Evolutionary conservation across 2,329 filamentous ascomycete species (phyloP).

Genomic region (Ophiostoma piceae): DNA sequence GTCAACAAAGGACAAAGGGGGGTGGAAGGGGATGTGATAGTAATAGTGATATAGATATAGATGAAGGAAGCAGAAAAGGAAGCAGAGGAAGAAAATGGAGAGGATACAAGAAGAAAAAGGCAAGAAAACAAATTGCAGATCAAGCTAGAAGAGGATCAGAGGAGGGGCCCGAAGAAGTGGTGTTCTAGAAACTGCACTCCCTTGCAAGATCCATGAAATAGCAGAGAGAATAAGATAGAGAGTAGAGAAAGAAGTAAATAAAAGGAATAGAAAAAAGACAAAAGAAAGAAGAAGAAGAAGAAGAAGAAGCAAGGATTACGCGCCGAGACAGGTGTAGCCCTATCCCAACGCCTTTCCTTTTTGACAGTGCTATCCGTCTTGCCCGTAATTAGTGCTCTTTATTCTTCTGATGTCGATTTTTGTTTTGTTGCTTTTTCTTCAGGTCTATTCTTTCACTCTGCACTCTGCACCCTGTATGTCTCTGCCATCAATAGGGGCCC

Average conservation of each 20-base stretch:
- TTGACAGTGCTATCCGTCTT: constrained; percentile 5
- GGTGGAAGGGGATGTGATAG: neutral
- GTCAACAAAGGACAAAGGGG: constrained; percentile 1
- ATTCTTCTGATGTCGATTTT: neutral
- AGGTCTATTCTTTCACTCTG: neutral
- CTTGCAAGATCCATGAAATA: neutral
- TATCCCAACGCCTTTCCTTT: constrained; percentile 20
- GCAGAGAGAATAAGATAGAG: neutral
- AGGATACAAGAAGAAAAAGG: neutral
- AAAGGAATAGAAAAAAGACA: too few species aligned
- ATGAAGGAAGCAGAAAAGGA: neutral
- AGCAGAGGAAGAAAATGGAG: neutral
- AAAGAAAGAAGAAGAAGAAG: neutral
- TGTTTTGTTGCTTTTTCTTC: neutral
- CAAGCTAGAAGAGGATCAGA: neutral
- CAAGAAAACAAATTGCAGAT: neutral
- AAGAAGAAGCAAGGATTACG: constrained; percentile 18
- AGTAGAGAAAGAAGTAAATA: neutral
- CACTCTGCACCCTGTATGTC: neutral
- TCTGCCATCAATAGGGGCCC: constrained; percentile 5
- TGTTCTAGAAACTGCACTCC: constrained; percentile 6
- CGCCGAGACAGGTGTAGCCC: constrained; percentile 23
- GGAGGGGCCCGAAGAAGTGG: neutral
- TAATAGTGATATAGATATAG: neutral
- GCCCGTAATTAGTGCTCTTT: neutral